phyloP scores from a whole-genome alignment of 148 eudicot species.

The Linanthus parryae region DNA sequence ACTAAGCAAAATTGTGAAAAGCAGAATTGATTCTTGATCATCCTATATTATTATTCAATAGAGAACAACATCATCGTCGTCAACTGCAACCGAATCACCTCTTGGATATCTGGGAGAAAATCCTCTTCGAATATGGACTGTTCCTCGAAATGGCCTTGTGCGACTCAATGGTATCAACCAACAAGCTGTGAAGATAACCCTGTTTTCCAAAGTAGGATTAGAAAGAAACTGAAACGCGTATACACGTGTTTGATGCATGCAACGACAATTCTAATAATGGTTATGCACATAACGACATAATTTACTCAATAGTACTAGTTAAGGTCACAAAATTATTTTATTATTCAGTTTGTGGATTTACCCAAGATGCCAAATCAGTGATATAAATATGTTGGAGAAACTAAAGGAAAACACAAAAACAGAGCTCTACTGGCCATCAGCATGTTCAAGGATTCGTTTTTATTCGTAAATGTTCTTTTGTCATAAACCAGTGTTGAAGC shows the following conservation, averaged over 20 bases:
- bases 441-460: no score
- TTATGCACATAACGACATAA: neutral
- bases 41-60: no score
- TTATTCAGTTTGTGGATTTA: neutral
- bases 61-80: no score
- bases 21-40: no score
- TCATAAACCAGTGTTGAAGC: no score
- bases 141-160: constrained; percentile 27
- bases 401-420: no score
- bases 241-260: neutral
- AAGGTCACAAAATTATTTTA: neutral
- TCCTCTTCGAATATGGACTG: constrained; percentile 45
- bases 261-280: neutral
- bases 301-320: neutral
- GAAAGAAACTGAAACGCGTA: neutral
- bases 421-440: no score
- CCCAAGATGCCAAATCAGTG: neutral
- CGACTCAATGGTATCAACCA: constrained; percentile 35
- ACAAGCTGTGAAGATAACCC: constrained; percentile 29
- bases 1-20: no score
- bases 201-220: constrained; percentile 5
- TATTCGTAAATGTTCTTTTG: no score
- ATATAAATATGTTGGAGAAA: neutral
- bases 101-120: no score
- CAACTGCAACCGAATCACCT: no score